Evolutionary conservation across 768 basidiomycete species (phyloP), one percentile per base, ranked within the genome.

Genomic region (Antrodiella citrinella): DNA sequence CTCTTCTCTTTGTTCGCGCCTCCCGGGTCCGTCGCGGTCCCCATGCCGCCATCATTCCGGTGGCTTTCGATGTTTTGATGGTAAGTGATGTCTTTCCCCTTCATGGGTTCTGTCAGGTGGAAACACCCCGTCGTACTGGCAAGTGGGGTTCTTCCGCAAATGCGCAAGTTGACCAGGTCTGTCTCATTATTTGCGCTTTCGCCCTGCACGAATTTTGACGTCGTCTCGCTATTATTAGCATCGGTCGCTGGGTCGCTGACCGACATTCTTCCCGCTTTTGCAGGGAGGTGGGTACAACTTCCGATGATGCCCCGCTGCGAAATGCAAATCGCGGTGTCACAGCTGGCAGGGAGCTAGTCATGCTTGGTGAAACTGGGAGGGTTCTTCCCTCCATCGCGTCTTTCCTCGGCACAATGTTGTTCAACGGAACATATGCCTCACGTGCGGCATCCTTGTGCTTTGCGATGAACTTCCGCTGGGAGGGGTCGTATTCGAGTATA

Each of bases 381-480:
- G 30, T 15, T 15, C 7, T 35, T 35, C 30, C 30, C 30, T 35
- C 30, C 15, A 15, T 35, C 7, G 7, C 30, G 7, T 15, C 30
- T 7, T 7, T 35, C 30, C 30, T 35, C 30, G 30, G 30, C 30
- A 35, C 30, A 35, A 35, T 35, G 30, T 7, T 7, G 30, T 35
- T 15, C 7, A 35, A 35, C n/a, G n/a, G 30, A 35, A 35, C 7
- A 35, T 35, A 7, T 35, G 30, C 30, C 15, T 35, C 30, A 43
- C 41, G 21, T 43, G 21, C 19, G 18, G 41, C 18, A n/a, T 19
- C 41, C 41, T 9, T 5, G 9, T 9, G 9, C 19, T 19, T 19
- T 18, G 41, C 41, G 41, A 43, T 43, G 41, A 43, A 43, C 41
- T 43, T 5, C 41, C 41, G 41, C 19, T n/a, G n/a, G n/a, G n/a